Evolutionary conservation across 1,139 yeast species (phyloP).

Genomic region (Hansenula sp.): DNA sequence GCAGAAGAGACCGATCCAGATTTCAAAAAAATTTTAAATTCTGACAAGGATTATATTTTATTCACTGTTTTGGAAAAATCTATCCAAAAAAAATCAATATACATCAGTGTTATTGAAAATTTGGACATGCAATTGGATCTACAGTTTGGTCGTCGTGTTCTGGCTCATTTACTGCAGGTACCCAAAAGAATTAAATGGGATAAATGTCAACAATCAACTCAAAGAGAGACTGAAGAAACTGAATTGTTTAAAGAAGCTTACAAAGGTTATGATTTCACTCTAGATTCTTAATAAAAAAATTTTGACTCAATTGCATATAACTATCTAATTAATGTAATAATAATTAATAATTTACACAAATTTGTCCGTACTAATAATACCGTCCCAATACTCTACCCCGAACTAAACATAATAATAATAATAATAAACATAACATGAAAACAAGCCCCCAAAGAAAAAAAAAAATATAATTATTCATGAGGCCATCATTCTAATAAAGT

Average conservation of each 20-base stretch:
- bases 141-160: slow-evolving; percentile 75
- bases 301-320: too few species aligned
- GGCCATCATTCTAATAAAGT: slow-evolving; percentile 23
- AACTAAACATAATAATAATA: background rate
- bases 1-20: slow-evolving; percentile 21
- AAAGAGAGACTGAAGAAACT: slow-evolving; percentile 59
- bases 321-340: too few species aligned
- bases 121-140: slow-evolving; percentile 44
- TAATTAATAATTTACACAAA: too few species aligned
- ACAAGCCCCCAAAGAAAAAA: background rate
- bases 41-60: slow-evolving; percentile 32
- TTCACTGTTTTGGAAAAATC: slow-evolving; percentile 32
- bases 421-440: background rate
- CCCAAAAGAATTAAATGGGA: slow-evolving; percentile 72
- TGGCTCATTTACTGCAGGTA: slow-evolving; percentile 54
- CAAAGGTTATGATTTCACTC: slow-evolving; percentile 37
- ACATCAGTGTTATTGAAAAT: slow-evolving; percentile 24
- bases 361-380: too few species aligned
- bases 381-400: background rate
- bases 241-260: slow-evolving; percentile 50
- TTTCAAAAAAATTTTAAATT: slow-evolving; percentile 28
- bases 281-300: too few species aligned
- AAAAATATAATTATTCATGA: background rate
- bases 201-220: slow-evolving; percentile 56
- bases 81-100: slow-evolving; percentile 24